Evolutionary conservation across 2,329 filamentous ascomycete species (phyloP), one percentile per base, ranked within the genome.

Genomic region (Sporothrix schenckii): DNA sequence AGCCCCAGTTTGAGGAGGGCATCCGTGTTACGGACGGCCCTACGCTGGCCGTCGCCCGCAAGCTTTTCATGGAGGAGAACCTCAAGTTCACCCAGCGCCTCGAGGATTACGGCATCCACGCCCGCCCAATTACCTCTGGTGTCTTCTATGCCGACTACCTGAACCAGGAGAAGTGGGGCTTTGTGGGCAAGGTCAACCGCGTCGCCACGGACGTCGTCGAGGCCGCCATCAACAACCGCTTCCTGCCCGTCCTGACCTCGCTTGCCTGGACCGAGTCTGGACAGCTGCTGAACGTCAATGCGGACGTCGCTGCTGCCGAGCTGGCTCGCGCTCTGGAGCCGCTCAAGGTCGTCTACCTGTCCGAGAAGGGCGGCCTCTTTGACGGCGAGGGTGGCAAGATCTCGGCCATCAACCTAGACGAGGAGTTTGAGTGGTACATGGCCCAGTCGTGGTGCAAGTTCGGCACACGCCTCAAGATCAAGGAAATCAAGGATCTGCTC

Each of bases 281-380:
- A 10, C 93, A 94, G 80, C 89, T 98, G 67, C 86, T 99, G 74
- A 99, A 99, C 78, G 95, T 99, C 79, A 99, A 99, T 77, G 95
- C 95, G 49, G 95, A 99, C 80, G 94, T 97, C 72, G 94, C 94
- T 49, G 95, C 95, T 41, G 94, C 94, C 74, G 94, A 97, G 82
- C 85, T 99, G 72, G 94, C 95, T 30, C 90, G 92, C 72, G 89
- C 92, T 70, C 84, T 99, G 69, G 90, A 98, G 81, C 95, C 95
- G 34, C 84, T 98, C 77, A 99, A 99, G 88, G 94, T 98, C 72
- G 94, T 99, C 72, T 99, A 97, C 80, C 86, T 98, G n/a, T 96
- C 93, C 5, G 95, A 99, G 83, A 98, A 98, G 86, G 95, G 95
- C 66, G 95, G 94, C 9, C 83, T 99, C 47, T 97, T 97, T 82